Percentiles rank a stretch among this genome's conserved stretches.
Conservation (phyloP, 1,139 yeast genomes). For the Taphrina populina region DNA sequence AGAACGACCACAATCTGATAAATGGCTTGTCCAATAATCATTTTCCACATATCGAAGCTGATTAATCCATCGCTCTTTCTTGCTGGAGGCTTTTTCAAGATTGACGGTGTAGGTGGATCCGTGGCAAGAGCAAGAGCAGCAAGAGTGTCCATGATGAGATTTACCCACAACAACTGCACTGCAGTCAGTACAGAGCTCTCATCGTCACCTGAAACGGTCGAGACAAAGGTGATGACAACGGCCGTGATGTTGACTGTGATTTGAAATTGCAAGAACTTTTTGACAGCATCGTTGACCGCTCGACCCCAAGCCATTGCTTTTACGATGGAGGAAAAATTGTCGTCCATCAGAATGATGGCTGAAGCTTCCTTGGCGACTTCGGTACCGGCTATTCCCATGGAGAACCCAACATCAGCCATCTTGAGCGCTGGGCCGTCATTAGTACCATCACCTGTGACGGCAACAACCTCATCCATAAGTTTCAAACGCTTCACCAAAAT, state of each 20-base stretch:
- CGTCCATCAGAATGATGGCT: slow-evolving; percentile 92
- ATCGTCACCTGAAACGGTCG: slow-evolving; percentile 79
- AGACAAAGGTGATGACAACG: slow-evolving; percentile 84
- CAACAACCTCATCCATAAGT: slow-evolving; percentile 85
- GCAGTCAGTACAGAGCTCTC: slow-evolving; percentile 90
- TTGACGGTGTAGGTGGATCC: slow-evolving; percentile 85
- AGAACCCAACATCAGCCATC: slow-evolving; percentile 87
- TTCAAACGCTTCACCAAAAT: slow-evolving; percentile 79
- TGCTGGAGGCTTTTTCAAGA: slow-evolving; percentile 78
- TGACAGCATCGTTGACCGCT: slow-evolving; percentile 90
- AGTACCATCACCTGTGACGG: slow-evolving; percentile 98
- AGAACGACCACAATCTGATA: slow-evolving; percentile 79
- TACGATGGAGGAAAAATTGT: slow-evolving; percentile 90
- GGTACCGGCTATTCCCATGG: slow-evolving; percentile 92
- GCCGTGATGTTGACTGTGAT: slow-evolving; percentile 95
- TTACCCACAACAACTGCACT: slow-evolving; percentile 95
- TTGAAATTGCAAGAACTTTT: slow-evolving; percentile 89
- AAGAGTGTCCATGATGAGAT: slow-evolving; percentile 94
- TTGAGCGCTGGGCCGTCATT: slow-evolving; percentile 94
- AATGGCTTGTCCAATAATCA: slow-evolving; percentile 85
- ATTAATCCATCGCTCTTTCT: slow-evolving; percentile 80
- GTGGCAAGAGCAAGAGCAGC: slow-evolving; percentile 98
- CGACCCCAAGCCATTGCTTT: slow-evolving; percentile 99
- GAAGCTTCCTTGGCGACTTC: slow-evolving; percentile 95
- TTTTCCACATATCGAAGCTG: slow-evolving; percentile 94